Base-by-base conservation (phyloP, 2,329 filamentous ascomycete species). In the Xylaria sp. region DNA sequence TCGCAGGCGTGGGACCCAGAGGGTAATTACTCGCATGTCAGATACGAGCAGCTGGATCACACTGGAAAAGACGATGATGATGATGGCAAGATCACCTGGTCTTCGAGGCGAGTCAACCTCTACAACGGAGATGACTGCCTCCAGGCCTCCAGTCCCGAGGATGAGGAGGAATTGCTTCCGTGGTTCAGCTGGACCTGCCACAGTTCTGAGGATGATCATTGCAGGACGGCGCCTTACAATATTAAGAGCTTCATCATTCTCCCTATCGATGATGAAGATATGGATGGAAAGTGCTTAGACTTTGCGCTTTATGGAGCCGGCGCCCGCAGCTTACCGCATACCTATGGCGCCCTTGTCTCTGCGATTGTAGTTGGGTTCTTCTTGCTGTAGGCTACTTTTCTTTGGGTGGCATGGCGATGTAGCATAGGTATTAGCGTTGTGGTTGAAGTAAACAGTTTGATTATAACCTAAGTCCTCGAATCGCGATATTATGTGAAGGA, bases 151-250 rank as follows among this genome's bases (percentile, higher is more conserved):
- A 12, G 19, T 19, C 28, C 28, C 12, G 25, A 56, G 23, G 28
- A 56, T 19, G 19, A 17, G 5, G 15, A 57, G 42, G 54, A 49
- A 4, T 31, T 49, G 21, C 42, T 49, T 28, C 54, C 54, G 11
- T 57, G 53, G 54, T 49, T 57, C 43, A 21, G 54, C 43, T 57
- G 45, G 54, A 57, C 54, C 12, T 57, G 54, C n/a, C 23, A 47
- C 23, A 57, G 54, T n/a, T 57, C 54, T 19, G 11, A 17, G 45
- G 54, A 49, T n/a, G 54, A 57, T 40, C 42, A 42, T 14, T 49
- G 54, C 54, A 57, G 54, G 23, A 57, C 43, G 19, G 43, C 19
- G 15, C 54, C 54, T 49, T 57, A 57, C 15, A 42, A 49, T 15
- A 57, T 57, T 43, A 49, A 42, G 33, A 57, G 54, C 33, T 57